These are phyloP conservation scores for Termitomyces sp. DNA, from an alignment of 768 basidiomycete genomes.

Conservation along the genomic window DNA sequence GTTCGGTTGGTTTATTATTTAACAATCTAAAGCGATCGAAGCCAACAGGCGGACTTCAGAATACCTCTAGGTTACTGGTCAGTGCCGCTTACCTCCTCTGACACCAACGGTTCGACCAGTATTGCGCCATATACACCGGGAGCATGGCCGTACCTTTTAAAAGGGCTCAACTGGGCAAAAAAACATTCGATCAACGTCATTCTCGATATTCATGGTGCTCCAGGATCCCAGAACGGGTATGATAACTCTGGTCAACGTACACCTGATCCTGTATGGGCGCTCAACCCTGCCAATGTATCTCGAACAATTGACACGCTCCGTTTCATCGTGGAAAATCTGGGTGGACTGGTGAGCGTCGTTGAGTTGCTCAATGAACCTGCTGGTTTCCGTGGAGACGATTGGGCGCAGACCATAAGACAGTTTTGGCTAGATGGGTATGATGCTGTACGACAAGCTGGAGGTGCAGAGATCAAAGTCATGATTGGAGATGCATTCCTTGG, in stretches of 20 bases:
- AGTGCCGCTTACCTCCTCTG: slow-evolving; percentile 59
- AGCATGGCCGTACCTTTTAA: slow-evolving; percentile 68
- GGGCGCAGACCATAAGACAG: slow-evolving; percentile 42
- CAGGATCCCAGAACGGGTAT: slow-evolving; percentile 65
- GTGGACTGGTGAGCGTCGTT: slow-evolving; percentile 58
- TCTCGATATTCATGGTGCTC: slow-evolving; percentile 75
- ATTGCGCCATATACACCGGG: slow-evolving; percentile 57
- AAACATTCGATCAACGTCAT: slow-evolving; percentile 64
- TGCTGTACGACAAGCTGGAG: slow-evolving; percentile 50
- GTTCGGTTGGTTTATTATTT: slow-evolving; percentile 46
- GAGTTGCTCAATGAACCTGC: slow-evolving; percentile 73
- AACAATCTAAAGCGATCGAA: neutral
- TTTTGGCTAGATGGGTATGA: slow-evolving; percentile 64
- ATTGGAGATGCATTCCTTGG: slow-evolving; percentile 73
- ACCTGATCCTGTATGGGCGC: slow-evolving; percentile 53
- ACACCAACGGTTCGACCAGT: slow-evolving; percentile 45
- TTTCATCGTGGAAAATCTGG: slow-evolving; percentile 52
- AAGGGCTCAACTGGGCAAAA: slow-evolving; percentile 63
- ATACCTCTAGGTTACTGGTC: slow-evolving; percentile 79
- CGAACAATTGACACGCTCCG: slow-evolving; percentile 58
- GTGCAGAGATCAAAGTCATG: slow-evolving; percentile 55
- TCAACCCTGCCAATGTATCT: slow-evolving; percentile 44
- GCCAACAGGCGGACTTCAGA: slow-evolving; percentile 28
- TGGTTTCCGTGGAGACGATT: slow-evolving; percentile 45
- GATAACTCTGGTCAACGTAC: slow-evolving; percentile 76